These are phyloP conservation scores for Sambucus nigra DNA, from an alignment of 129 eudicot genomes.

Conservation along the genomic window DNA sequence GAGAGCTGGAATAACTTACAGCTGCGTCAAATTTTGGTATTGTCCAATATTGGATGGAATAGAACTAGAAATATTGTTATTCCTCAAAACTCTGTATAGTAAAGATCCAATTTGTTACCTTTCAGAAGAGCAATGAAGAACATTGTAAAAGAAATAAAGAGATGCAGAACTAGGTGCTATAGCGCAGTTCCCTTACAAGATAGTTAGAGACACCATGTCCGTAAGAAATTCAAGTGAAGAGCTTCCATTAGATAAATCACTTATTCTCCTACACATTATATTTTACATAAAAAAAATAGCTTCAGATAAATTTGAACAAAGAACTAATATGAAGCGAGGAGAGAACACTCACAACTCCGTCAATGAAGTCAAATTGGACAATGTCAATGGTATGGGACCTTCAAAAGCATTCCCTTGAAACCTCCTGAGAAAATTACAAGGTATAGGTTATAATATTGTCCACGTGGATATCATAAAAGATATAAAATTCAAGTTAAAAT, in stretches of 20 bases:
- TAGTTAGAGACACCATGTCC: constrained; percentile 34
- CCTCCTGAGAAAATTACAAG: constrained; percentile 40
- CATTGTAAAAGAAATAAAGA: neutral
- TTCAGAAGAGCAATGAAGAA: neutral
- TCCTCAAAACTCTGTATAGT: constrained; percentile 46
- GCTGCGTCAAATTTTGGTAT: constrained; percentile 26
- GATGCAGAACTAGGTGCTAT: neutral
- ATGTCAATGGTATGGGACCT: constrained; percentile 71
- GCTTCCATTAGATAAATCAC: constrained; percentile 64
- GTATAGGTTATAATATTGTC: neutral
- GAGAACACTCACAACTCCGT: constrained; percentile 48
- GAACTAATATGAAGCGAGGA: neutral
- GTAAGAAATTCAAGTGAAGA: constrained; percentile 51
- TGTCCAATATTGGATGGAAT: constrained; percentile 53
- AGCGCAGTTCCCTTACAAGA: constrained; percentile 39
- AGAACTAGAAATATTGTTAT: constrained; percentile 61
- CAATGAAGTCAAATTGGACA: constrained; percentile 50
- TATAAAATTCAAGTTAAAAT: neutral
- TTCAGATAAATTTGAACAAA: neutral
- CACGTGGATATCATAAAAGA: too few relatives aligned
- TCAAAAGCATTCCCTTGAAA: constrained; percentile 67
- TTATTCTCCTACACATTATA: constrained; percentile 51
- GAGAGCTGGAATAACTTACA: constrained; percentile 44
- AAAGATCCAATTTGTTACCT: constrained; percentile 3
- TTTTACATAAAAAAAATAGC: neutral